Conservation (phyloP, 345 rosid genomes). For the Toxicodendron radicans region DNA sequence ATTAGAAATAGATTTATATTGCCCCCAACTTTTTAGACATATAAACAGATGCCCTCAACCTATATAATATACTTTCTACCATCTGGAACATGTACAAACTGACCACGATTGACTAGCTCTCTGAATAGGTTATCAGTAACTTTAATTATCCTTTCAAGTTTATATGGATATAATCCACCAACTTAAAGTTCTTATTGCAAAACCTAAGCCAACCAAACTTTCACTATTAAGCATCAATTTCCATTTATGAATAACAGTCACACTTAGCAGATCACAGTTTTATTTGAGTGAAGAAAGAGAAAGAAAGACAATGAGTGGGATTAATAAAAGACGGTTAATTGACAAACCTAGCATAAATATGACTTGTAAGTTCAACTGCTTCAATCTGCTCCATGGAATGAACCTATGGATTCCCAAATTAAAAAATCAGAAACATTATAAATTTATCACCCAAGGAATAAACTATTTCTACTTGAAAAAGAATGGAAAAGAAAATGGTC, state of each 20-base stretch:
- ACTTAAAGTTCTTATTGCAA: background rate
- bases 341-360: conserved; percentile 66
- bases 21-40: background rate
- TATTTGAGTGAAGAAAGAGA: background rate
- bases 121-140: background rate
- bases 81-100: background rate
- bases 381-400: conserved; percentile 82
- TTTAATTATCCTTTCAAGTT: background rate
- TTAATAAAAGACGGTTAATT: background rate
- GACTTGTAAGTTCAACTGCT: conserved; percentile 73
- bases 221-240: background rate
- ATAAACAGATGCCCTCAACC: background rate
- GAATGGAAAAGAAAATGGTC: background rate
- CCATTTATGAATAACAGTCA: background rate
- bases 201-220: background rate
- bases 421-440: conserved; percentile 23
- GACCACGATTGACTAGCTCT: background rate
- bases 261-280: background rate
- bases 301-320: background rate
- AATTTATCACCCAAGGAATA: conserved; percentile 1
- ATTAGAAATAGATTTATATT: background rate
- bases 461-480: background rate
- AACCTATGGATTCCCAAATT: conserved; percentile 46
- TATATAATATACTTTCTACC: background rate
- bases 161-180: background rate